Evolutionary conservation across 257 asterid species (phyloP).

Genomic region (Cynanchum wilfordii): DNA sequence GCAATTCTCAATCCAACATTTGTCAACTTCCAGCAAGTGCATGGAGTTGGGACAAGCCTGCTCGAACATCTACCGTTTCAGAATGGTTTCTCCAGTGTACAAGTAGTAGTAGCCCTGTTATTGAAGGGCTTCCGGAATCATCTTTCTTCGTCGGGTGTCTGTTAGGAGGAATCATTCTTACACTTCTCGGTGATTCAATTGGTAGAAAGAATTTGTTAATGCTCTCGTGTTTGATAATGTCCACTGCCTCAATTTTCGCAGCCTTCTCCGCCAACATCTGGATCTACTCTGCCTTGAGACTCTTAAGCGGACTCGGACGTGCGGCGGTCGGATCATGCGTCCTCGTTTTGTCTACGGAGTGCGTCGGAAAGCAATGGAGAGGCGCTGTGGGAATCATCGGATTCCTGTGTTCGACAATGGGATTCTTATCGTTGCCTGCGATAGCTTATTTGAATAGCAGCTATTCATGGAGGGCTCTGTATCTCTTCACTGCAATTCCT

Average conservation of each 20-base stretch:
- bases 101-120: conserved; percentile 11
- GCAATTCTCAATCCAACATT: conserved; percentile 15
- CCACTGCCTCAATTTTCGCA: conserved; percentile 24
- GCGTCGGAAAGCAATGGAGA: conserved; percentile 42
- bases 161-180: conserved; percentile 38
- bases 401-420: conserved; percentile 32
- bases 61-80: conserved; percentile 32
- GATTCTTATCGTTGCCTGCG: conserved; percentile 44
- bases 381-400: conserved; percentile 37
- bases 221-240: conserved; percentile 38
- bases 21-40: conserved; percentile 29
- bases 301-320: conserved; percentile 38
- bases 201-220: conserved; percentile 45
- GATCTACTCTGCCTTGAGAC: conserved; percentile 36
- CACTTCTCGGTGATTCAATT: conserved; percentile 31
- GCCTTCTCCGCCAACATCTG: conserved; percentile 40
- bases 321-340: conserved; percentile 35
- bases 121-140: conserved; percentile 48
- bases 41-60: conserved; percentile 46
- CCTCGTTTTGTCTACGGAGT: conserved; percentile 40
- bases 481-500: conserved; percentile 35
- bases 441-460: conserved; percentile 30
- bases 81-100: conserved; percentile 53
- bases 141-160: conserved; percentile 45
- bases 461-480: conserved; percentile 43